phyloP scores from a whole-genome alignment of 495 filamentous ascomycete species.

The Penicillium diatomitis region DNA sequence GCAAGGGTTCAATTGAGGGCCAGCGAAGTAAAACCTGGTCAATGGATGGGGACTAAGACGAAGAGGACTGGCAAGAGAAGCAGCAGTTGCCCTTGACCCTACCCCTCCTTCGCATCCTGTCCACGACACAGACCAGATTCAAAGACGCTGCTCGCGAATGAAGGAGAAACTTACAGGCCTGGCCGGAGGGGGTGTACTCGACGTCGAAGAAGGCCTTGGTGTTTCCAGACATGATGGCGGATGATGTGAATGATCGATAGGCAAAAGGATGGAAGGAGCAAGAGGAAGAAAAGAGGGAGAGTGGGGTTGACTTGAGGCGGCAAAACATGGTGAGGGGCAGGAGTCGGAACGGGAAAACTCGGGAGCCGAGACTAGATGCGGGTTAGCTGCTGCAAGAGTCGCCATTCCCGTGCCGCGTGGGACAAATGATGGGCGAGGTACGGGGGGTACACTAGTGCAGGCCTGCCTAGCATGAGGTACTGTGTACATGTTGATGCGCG shows the following conservation, averaged over 20 bases:
- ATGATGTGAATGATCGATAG: slow-evolving; percentile 52
- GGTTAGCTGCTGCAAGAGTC: slow-evolving; percentile 17
- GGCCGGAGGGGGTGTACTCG: slow-evolving; percentile 45
- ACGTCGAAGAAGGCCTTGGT: slow-evolving; percentile 61
- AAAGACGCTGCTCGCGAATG: neutral
- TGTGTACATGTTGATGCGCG: neutral
- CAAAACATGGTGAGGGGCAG: slow-evolving; percentile 43
- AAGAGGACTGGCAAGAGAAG: too few relatives aligned
- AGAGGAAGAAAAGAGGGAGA: slow-evolving; percentile 41
- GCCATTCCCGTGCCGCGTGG: neutral
- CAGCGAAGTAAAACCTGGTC: neutral
- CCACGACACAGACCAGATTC: too few relatives aligned
- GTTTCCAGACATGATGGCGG: slow-evolving; percentile 49
- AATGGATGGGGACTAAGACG: neutral
- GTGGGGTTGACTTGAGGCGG: slow-evolving; percentile 43
- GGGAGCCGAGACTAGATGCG: slow-evolving; percentile 16
- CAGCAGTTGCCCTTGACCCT: too few relatives aligned
- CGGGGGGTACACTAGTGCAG: neutral
- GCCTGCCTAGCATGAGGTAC: neutral
- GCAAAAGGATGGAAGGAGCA: slow-evolving; percentile 33
- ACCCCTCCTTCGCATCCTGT: too few relatives aligned
- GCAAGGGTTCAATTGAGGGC: neutral
- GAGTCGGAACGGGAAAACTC: slow-evolving; percentile 26
- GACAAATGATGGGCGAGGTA: slow-evolving; percentile 8
- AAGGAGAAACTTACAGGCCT: slow-evolving; percentile 48